Evolutionary conservation across 805 yeast genomes (phyloP).

Genomic region (Yueomyces sp.): DNA sequence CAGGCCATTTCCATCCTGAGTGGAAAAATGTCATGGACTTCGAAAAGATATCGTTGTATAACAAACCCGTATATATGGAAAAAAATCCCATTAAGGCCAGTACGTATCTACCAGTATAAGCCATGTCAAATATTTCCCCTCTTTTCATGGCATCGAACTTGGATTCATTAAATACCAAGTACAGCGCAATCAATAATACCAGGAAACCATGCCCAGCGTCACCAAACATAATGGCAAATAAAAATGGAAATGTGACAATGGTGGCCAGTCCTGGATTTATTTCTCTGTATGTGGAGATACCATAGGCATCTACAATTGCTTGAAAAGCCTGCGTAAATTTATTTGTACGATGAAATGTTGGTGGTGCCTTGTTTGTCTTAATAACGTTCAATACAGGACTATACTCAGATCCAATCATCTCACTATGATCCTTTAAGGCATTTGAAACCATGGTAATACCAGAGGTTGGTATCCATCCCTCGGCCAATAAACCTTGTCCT

Average conservation of each 20-base stretch:
- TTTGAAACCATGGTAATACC: conserved; percentile 56
- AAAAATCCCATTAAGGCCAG: conserved; percentile 84
- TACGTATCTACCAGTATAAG: conserved; percentile 84
- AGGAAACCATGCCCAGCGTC: conserved; percentile 94
- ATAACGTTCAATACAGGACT: conserved; percentile 47
- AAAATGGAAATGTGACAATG: conserved; percentile 88
- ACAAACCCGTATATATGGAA: conserved; percentile 88
- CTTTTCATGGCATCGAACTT: conserved; percentile 54
- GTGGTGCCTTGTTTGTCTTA: conserved; percentile 76
- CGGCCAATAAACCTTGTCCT: conserved; percentile 79
- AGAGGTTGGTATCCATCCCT: conserved; percentile 90
- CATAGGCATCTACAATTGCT: conserved; percentile 88
- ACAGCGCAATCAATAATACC: conserved; percentile 57
- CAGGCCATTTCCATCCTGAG: conserved; percentile 94
- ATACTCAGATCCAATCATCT: conserved; percentile 26
- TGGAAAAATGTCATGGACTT: conserved; percentile 76
- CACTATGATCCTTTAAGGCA: conserved; percentile 40
- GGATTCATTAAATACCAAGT: conserved; percentile 61
- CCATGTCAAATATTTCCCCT: conserved; percentile 96
- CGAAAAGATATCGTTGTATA: conserved; percentile 90
- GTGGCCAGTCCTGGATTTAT: conserved; percentile 95
- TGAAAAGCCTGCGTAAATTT: conserved; percentile 92
- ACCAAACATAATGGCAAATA: conserved; percentile 99
- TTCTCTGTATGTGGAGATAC: conserved; percentile 84
- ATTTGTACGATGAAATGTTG: conserved; percentile 89